Evolutionary conservation across 108 stramenopile genomes (phyloP).

Genomic region (Schizochytrium sp.): DNA sequence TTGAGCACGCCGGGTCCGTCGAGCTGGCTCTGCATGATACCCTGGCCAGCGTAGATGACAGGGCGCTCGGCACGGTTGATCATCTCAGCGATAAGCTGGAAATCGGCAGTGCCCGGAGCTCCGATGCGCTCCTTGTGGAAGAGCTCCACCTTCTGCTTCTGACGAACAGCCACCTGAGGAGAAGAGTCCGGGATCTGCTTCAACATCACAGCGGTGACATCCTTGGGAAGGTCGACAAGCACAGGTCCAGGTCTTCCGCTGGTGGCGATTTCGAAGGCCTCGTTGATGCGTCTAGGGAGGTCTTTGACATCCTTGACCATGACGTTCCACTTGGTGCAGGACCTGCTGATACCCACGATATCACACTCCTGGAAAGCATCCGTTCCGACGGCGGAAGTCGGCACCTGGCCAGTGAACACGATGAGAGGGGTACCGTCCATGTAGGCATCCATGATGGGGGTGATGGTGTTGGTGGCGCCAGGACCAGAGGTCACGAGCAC

Average conservation of each 20-base stretch:
- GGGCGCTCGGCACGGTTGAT: slow-evolving; percentile 84
- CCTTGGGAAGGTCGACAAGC: slow-evolving; percentile 90
- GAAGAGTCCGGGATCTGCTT: background rate
- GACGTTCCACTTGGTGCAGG: slow-evolving; percentile 89
- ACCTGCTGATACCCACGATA: slow-evolving; percentile 85
- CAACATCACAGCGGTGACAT: slow-evolving; percentile 74
- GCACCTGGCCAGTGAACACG: slow-evolving; percentile 88
- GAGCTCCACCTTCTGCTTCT: slow-evolving; percentile 50
- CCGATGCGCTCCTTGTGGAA: slow-evolving; percentile 58
- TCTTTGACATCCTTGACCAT: slow-evolving; percentile 88
- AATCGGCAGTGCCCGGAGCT: slow-evolving; percentile 26
- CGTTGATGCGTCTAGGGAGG: slow-evolving; percentile 87
- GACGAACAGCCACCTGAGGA: background rate
- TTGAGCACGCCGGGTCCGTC: slow-evolving; percentile 83
- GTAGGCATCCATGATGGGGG: slow-evolving; percentile 86
- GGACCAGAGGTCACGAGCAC: slow-evolving; percentile 90
- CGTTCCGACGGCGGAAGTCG: slow-evolving; percentile 83
- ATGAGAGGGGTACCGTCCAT: slow-evolving; percentile 90
- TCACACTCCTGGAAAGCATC: slow-evolving; percentile 86
- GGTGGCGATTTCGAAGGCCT: slow-evolving; percentile 86
- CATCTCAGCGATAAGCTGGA: slow-evolving; percentile 78
- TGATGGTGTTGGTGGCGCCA: slow-evolving; percentile 89
- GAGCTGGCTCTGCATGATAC: slow-evolving; percentile 73
- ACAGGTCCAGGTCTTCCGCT: slow-evolving; percentile 93
- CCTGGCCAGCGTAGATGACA: slow-evolving; percentile 89